phyloP scores from a whole-genome alignment of 768 basidiomycete species.

The Strobilomyces echinocephalus region DNA sequence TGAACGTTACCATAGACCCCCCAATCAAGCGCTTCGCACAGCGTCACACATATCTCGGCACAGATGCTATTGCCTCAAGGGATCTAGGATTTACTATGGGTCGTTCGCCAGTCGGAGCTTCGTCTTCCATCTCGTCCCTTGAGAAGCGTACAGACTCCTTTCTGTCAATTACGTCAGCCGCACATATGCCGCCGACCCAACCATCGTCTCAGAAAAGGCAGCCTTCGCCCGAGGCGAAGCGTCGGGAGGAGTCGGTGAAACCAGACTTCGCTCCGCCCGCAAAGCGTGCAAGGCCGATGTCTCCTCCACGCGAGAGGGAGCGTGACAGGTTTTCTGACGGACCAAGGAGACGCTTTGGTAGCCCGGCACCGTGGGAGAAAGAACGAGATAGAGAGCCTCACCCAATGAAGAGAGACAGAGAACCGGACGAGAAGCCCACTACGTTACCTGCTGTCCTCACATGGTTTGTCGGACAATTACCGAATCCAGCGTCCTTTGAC shows the following conservation, averaged over 20 bases:
- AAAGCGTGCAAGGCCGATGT: slow-evolving; percentile 43
- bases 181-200: slow-evolving; percentile 23
- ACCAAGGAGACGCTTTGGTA: slow-evolving; percentile 38
- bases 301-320: slow-evolving; percentile 48
- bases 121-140: slow-evolving; percentile 19
- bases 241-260: slow-evolving; percentile 40
- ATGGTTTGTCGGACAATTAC: slow-evolving; percentile 84
- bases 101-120: slow-evolving; percentile 22
- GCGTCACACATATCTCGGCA: slow-evolving; percentile 64
- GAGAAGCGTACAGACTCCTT: slow-evolving; percentile 36
- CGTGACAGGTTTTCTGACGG: slow-evolving; percentile 39
- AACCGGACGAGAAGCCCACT: slow-evolving; percentile 43
- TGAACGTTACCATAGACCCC: slow-evolving; percentile 50
- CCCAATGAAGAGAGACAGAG: slow-evolving; percentile 37
- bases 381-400: slow-evolving; percentile 42
- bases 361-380: slow-evolving; percentile 39
- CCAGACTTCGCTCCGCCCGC: slow-evolving; percentile 37
- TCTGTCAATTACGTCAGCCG: slow-evolving; percentile 28
- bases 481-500: slow-evolving; percentile 70
- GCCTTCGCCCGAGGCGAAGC: slow-evolving; percentile 34
- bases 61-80: slow-evolving; percentile 82
- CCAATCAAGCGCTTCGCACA: slow-evolving; percentile 90
- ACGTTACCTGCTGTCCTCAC: slow-evolving; percentile 57
- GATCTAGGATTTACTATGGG: slow-evolving; percentile 77
- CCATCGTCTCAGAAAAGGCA: slow-evolving; percentile 29